Evolutionary conservation across 2,329 filamentous ascomycete genomes (phyloP), one percentile per base, ranked within the genome.

Genomic region (Penicillium sp.): DNA sequence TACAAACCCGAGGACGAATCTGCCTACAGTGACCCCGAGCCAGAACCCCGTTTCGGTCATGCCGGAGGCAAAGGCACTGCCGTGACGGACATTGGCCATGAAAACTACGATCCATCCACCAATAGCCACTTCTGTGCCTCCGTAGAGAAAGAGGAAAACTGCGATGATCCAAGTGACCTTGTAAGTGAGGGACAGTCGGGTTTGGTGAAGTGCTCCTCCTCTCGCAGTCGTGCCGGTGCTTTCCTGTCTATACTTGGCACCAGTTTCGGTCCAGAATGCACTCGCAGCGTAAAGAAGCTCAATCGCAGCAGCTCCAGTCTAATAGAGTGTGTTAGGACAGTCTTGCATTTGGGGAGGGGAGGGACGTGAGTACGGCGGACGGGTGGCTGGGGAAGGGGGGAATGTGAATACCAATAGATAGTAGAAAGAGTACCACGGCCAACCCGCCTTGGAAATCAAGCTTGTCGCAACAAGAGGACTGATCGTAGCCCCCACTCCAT

Each of bases 11-110:
- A 94, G 74, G 0, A 84, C 68, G 6, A 92, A 76, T 2, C 90
- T 78, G 0, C 90, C 90, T 0, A 90, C 66, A 0, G 89, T 91
- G 58, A 92, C 78, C 0, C 90, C 90, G 27, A 89, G 80, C 90
- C 90, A 94, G 74, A 91, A 93, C 0, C 87, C 84, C 0, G 87
- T 91, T 1, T 84, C 85, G 0, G 82, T 83, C 69, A 91, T 81
- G 2, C 89, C 89, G 15, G 85, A 84, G 6, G 83, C 78, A 63
- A 91, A 91, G 0, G 82, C 74, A 20, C 76, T 79, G 3, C 84
- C 87, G 23, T 84, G 68, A 12, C 89, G 80, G 9, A 89, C 84
- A 17, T 80, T 74, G 10, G 89, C 81, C 87, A 92, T 91, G 68
- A 92, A 91, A 1, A 85, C 85, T 42, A 89, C 84, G 53, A 92